A percentile compares a stretch with the other conserved stretches of the same genome.
Conservation (phyloP, 148 eudicot species). For the Heliosperma pusillum region DNA sequence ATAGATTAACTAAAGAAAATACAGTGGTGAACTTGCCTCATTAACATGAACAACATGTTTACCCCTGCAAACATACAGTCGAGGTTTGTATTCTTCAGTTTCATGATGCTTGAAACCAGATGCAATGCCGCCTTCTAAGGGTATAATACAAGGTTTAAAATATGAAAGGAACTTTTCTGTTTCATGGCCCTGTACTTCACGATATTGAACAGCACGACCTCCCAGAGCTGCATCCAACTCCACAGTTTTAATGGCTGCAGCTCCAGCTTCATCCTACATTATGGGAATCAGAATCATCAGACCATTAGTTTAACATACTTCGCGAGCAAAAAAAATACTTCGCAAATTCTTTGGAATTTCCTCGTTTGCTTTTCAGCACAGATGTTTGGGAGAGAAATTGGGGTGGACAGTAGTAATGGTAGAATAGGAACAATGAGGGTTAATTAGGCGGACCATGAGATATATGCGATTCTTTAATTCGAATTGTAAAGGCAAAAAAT, state of each 20-base stretch:
- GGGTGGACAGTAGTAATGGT: too few species aligned
- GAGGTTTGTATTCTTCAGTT: slow-evolving; percentile 59
- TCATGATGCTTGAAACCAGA: slow-evolving; percentile 82
- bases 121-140: slow-evolving; percentile 82
- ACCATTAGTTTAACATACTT: slow-evolving; percentile 10
- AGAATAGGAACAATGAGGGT: not conserved
- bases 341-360: not conserved
- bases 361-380: not conserved
- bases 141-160: slow-evolving; percentile 96
- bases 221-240: slow-evolving; percentile 97
- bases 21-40: slow-evolving; percentile 49
- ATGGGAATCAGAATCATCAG: slow-evolving; percentile 22
- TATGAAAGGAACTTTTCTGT: slow-evolving; percentile 97
- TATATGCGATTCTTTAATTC: not conserved
- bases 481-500: not conserved
- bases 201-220: slow-evolving; percentile 96
- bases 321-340: not conserved
- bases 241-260: slow-evolving; percentile 80
- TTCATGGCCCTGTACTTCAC: slow-evolving; percentile 96
- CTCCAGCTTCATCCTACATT: slow-evolving; percentile 88
- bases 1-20: slow-evolving; percentile 8
- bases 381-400: not conserved
- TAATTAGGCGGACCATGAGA: not conserved
- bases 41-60: slow-evolving; percentile 93
- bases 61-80: slow-evolving; percentile 79